phyloP scores from a whole-genome alignment of 73 alveolate species.

The Stentor coeruleus region DNA sequence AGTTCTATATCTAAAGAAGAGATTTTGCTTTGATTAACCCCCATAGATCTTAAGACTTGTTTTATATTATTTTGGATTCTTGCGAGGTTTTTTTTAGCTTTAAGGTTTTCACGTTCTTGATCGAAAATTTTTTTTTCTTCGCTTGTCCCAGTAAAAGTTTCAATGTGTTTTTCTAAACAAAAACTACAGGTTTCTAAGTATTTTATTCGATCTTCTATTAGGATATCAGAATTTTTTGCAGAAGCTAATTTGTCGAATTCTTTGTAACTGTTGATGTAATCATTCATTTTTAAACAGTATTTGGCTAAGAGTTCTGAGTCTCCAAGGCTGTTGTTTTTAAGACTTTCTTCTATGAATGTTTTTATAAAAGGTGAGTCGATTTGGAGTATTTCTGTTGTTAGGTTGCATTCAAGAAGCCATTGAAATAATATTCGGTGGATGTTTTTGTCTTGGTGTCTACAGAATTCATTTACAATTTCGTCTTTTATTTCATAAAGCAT shows the following conservation, averaged over 20 bases:
- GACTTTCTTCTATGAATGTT: constrained; percentile 8
- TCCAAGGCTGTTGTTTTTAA: not conserved
- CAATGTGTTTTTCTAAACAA: not conserved
- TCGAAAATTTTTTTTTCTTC: not conserved
- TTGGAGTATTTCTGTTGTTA: not conserved
- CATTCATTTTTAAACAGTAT: constrained; percentile 5
- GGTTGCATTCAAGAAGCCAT: not conserved
- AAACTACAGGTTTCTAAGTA: not conserved
- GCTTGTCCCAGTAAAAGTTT: constrained; percentile 1
- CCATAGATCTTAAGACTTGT: not conserved
- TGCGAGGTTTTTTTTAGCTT: not conserved
- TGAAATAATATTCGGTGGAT: not conserved
- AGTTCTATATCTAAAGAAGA: not conserved
- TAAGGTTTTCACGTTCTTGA: not conserved
- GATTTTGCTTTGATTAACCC: not conserved
- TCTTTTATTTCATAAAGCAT: not conserved
- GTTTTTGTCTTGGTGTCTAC: not conserved
- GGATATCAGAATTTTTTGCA: not conserved
- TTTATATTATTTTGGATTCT: constrained; percentile 7
- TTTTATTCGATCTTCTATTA: not conserved
- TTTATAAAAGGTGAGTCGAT: constrained; percentile 8
- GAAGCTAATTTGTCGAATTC: not conserved
- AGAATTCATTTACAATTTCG: constrained; percentile 5
- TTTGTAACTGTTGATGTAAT: not conserved
- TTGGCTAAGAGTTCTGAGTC: not conserved